Percentiles rank a stretch among this genome's conserved stretches.
These are phyloP conservation scores for Phytopythium oedochilum DNA, from an alignment of 352 stramenopile species.

Conservation along the genomic window DNA sequence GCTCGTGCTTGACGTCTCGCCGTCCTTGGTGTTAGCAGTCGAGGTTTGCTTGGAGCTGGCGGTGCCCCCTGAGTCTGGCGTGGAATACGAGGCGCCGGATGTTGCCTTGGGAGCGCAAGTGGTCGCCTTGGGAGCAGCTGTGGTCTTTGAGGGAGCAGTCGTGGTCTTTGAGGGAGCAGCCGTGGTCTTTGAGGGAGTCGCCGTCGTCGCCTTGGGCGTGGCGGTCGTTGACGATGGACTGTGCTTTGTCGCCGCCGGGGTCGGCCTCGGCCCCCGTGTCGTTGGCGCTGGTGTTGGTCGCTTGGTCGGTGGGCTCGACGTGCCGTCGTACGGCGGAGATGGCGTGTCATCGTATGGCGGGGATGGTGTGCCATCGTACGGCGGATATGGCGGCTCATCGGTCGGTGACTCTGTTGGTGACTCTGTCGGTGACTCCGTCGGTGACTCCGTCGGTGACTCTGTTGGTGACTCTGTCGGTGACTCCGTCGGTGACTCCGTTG, in stretches of 20 bases:
- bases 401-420: constrained; percentile 4
- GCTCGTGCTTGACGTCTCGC: not conserved
- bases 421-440: constrained; percentile 11
- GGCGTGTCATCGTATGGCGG: constrained; percentile 9
- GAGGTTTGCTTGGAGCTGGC: not conserved
- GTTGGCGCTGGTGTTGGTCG: constrained; percentile 14
- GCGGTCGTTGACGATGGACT: not conserved
- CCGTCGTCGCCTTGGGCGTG: not conserved
- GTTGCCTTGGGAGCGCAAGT: not conserved
- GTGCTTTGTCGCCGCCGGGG: not conserved
- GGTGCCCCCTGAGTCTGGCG: not conserved
- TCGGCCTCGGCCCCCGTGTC: constrained; percentile 10
- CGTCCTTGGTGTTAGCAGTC: not conserved
- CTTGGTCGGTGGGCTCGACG: not conserved
- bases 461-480: constrained; percentile 7
- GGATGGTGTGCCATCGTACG: constrained; percentile 9
- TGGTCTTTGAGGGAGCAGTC: not conserved
- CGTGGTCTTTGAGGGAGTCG: not conserved
- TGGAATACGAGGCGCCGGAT: constrained; percentile 1
- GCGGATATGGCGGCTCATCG: constrained; percentile 12
- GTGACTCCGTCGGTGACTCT: constrained; percentile 7
- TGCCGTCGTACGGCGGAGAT: constrained; percentile 4
- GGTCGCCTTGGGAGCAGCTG: not conserved
- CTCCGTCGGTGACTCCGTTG: not conserved
- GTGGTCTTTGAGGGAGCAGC: not conserved